These are phyloP conservation scores for Juncus effusus DNA, from an alignment of 176 grass and related monocot species.

Conservation along the genomic window DNA sequence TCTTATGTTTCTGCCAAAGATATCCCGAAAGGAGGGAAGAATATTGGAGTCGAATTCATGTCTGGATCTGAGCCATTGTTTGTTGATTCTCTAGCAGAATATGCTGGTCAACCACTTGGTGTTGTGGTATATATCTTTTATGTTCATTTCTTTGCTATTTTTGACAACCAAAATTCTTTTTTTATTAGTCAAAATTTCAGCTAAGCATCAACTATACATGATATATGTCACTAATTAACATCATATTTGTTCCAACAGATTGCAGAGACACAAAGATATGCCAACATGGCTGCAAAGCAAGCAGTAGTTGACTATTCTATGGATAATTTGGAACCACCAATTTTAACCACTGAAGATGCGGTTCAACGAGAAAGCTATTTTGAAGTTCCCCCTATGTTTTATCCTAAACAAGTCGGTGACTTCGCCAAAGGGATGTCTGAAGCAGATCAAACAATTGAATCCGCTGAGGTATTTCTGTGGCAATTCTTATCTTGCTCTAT, in stretches of 20 bases:
- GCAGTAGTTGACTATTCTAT: constrained; percentile 49
- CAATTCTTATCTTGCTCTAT: not conserved
- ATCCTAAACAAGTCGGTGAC: constrained; percentile 61
- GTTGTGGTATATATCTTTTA: constrained; percentile 52
- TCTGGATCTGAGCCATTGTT: constrained; percentile 72
- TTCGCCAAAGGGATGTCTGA: constrained; percentile 58
- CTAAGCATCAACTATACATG: not conserved
- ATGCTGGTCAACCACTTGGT: constrained; percentile 62
- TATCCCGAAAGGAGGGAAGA: constrained; percentile 68
- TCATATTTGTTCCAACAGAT: constrained; percentile 30
- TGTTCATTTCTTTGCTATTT: not conserved
- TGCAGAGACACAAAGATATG: constrained; percentile 72
- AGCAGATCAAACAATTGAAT: constrained; percentile 60
- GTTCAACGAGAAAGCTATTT: constrained; percentile 52
- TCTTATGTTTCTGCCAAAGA: constrained; percentile 53
- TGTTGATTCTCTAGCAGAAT: constrained; percentile 55
- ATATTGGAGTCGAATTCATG: constrained; percentile 36
- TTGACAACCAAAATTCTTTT: too few species aligned
- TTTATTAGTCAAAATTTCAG: not conserved
- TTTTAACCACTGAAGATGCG: constrained; percentile 65
- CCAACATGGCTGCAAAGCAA: constrained; percentile 65
- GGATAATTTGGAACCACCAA: constrained; percentile 46
- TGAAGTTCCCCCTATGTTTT: constrained; percentile 23
- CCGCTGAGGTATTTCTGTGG: constrained; percentile 44
- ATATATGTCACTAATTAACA: not conserved